Percentiles rank a stretch among this genome's conserved stretches.
These are phyloP conservation scores for Rhodotorula sp. DNA, from an alignment of 1,284 basidiomycete genomes.

Conservation along the genomic window DNA sequence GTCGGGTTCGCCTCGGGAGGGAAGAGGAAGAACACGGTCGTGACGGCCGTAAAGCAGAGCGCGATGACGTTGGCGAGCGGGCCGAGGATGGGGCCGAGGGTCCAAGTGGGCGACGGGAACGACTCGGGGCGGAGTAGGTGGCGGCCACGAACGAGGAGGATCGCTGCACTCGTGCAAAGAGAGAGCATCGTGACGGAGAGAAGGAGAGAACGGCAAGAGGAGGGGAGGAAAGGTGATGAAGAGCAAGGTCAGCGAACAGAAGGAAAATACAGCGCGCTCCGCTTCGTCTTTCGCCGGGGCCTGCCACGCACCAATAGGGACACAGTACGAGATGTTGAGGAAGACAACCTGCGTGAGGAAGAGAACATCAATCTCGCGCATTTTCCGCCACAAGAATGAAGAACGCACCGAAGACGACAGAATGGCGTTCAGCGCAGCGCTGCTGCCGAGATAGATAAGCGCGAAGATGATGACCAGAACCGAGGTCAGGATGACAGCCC, in stretches of 20 bases:
- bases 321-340: conserved; percentile 54
- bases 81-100: conserved; percentile 46
- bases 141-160: conserved; percentile 54
- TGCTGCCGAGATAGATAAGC: conserved; percentile 53
- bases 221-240: no score
- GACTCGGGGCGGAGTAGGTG: conserved; percentile 49
- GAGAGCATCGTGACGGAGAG: not conserved
- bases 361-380: no score
- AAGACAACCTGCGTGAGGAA: conserved; percentile 50
- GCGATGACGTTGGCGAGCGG: conserved; percentile 52
- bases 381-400: no score
- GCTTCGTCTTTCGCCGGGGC: no score
- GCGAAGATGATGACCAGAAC: conserved; percentile 54
- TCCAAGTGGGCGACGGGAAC: conserved; percentile 48
- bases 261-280: no score
- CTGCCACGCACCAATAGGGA: conserved; percentile 4
- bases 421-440: conserved; percentile 12
- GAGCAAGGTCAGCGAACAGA: no score
- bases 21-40: conserved; percentile 57
- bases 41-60: conserved; percentile 53
- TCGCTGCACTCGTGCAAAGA: conserved; percentile 48
- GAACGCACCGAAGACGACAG: not conserved
- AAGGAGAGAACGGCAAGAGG: not conserved
- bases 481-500: conserved; percentile 63
- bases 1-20: conserved; percentile 49